A percentile compares a stretch with the other conserved stretches of the same genome.
phyloP scores from a whole-genome alignment of 2,329 filamentous ascomycete species.

The Grosmannia penicillata region DNA sequence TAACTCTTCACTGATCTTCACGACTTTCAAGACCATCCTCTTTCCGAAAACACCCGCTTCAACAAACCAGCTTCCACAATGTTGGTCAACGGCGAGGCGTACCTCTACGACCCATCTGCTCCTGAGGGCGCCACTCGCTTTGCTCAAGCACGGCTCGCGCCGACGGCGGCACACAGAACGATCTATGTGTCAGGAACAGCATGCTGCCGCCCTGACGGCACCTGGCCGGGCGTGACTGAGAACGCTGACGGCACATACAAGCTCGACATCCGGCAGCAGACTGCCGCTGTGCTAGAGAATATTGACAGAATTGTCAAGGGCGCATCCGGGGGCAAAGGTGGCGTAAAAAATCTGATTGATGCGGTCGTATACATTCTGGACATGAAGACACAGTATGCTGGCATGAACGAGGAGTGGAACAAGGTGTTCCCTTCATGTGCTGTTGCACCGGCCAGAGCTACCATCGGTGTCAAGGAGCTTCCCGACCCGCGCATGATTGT shows the following conservation, averaged over 20 bases:
- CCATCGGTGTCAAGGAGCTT: conserved; percentile 17
- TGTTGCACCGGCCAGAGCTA: conserved; percentile 21
- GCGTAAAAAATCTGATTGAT: conserved; percentile 23
- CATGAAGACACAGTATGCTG: conserved; percentile 25
- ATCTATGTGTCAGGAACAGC: conserved; percentile 26
- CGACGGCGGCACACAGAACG: conserved; percentile 17
- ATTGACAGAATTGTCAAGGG: conserved; percentile 23
- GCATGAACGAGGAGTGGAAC: conserved; percentile 32
- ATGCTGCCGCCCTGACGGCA: conserved; percentile 18
- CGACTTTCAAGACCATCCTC: no score
- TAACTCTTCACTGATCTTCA: no score
- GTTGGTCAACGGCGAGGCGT: conserved; percentile 19
- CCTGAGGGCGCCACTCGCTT: conserved; percentile 15
- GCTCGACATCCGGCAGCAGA: conserved; percentile 21
- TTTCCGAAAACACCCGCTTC: not conserved
- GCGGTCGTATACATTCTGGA: conserved; percentile 25
- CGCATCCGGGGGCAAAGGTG: conserved; percentile 19
- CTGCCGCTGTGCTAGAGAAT: conserved; percentile 21
- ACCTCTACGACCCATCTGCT: conserved; percentile 17
- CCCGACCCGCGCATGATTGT: conserved; percentile 18
- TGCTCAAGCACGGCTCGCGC: conserved; percentile 21
- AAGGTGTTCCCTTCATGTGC: conserved; percentile 22
- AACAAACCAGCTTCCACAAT: conserved; percentile 7
- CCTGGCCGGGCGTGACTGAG: conserved; percentile 19
- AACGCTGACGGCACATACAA: conserved; percentile 19